Percentiles rank a stretch among this genome's conserved stretches.
Conservation (phyloP, 1,284 basidiomycete species). For the Ustanciosporium gigantosporum region DNA sequence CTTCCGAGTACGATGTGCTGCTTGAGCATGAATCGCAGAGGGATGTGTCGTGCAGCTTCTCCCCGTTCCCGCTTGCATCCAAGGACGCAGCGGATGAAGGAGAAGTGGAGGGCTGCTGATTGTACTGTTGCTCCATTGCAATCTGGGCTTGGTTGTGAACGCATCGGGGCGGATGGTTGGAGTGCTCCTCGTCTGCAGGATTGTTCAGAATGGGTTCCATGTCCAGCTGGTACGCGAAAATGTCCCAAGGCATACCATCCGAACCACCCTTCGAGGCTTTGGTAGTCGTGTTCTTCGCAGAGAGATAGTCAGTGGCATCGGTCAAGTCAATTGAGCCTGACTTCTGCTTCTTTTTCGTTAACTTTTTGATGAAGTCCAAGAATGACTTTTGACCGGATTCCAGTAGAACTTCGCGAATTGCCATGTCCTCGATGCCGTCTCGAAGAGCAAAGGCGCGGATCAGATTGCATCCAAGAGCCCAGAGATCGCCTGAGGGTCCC, state of each 20-base stretch:
- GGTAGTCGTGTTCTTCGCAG: background rate
- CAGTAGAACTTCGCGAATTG: conserved; percentile 47
- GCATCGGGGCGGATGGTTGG: background rate
- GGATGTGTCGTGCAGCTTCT: background rate
- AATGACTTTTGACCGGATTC: conserved; percentile 45
- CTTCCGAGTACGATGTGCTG: background rate
- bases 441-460: conserved; percentile 56
- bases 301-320: conserved; percentile 14
- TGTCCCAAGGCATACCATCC: conserved; percentile 18
- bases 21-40: too few relatives aligned
- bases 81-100: too few relatives aligned
- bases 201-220: conserved; percentile 24
- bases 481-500: conserved; percentile 55
- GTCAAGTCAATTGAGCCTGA: background rate
- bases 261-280: too few relatives aligned
- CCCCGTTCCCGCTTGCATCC: background rate
- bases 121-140: background rate
- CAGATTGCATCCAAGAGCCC: conserved; percentile 56
- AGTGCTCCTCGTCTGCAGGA: conserved; percentile 9
- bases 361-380: conserved; percentile 26
- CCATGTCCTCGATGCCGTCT: conserved; percentile 49
- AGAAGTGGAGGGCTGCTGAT: background rate
- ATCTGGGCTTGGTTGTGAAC: background rate
- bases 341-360: conserved; percentile 8
- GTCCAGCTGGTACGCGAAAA: conserved; percentile 21